Evolutionary conservation across 352 stramenopile genomes (phyloP), one percentile per base, ranked within the genome.

Genomic region (Elongisporangium senticosum): DNA sequence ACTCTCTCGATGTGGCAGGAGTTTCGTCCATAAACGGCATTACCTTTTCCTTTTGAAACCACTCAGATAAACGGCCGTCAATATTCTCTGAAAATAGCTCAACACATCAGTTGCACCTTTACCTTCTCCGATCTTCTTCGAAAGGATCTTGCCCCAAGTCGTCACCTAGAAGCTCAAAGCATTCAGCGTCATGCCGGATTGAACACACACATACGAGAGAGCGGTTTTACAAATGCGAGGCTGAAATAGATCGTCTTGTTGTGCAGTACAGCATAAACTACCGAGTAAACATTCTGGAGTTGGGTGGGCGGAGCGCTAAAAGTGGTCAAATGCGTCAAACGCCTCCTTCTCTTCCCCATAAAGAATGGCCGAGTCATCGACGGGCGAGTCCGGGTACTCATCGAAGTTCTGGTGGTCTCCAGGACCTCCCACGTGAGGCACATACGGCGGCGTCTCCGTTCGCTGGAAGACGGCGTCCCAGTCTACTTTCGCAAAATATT

Each of bases 371-470:
- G 83, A 84, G 63, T 94, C 79, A 60, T 96, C 88, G 55, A 94
- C 71, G 37, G 90, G 86, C 17, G 85, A 96, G 64, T 98, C 90
- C 2, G 91, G 90, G 68, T 98, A 98, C 66, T 89, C 78, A 66
- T 98, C 92, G 69, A 98, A 98, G 83, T 98, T 93, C 67, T 87
- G 83, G 59, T 96, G 92, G 57, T 98, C 92, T 2, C 83, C 86
- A 2, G 87, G 83, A 4, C 87, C 87, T 1, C 75, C 69, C 20
- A 97, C 78, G 21, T 86, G 79, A 14, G 92, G 92, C 50, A 97
- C 55, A 57, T 97, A 97, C 55, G 87, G 87, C 55, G 90, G 71
- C 23, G 79, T 62, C 47, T 93, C 83, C 28, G 80, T 76, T 56
- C 78, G 76, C 51, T 85, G 63, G 48, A 93, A 82, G 55, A 95